These are phyloP conservation scores for Tricholoma hemisulphureum DNA, from an alignment of 768 basidiomycete genomes.

Conservation along the genomic window DNA sequence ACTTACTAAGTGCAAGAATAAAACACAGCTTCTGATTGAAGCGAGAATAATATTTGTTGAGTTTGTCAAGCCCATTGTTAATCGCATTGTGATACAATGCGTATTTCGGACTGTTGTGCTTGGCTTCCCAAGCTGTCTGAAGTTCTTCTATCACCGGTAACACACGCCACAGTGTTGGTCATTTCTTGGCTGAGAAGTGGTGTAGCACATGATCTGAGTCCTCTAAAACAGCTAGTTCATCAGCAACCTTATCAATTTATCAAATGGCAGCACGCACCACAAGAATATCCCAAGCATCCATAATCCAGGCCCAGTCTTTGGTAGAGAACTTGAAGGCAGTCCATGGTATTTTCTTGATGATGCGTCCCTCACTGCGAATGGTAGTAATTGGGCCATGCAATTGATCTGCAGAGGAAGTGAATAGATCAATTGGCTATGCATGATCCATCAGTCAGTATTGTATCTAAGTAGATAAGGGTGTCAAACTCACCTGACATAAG, in stretches of 20 bases:
- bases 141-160: constrained; percentile 24
- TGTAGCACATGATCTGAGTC: constrained; percentile 20
- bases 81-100: constrained; percentile 3
- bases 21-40: constrained; percentile 1
- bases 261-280: constrained; percentile 12
- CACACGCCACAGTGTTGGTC: constrained; percentile 18
- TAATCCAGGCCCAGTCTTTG: too few relatives aligned
- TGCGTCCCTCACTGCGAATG: neutral
- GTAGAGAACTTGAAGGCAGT: too few relatives aligned
- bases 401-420: neutral
- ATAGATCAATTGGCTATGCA: neutral
- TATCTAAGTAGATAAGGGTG: neutral
- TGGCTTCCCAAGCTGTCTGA: constrained; percentile 13
- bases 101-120: neutral
- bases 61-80: constrained; percentile 9
- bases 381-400: neutral
- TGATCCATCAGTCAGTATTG: neutral
- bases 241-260: neutral
- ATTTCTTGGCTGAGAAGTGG: constrained; percentile 19
- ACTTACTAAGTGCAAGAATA: constrained; percentile 26
- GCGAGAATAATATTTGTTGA: constrained; percentile 16
- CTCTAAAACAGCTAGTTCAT: constrained; percentile 3
- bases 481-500: neutral
- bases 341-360: neutral
- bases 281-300: neutral